Percentiles rank a stretch among this genome's conserved stretches.
Conservation (phyloP, 768 basidiomycete species). For the Piloderma croceum region DNA sequence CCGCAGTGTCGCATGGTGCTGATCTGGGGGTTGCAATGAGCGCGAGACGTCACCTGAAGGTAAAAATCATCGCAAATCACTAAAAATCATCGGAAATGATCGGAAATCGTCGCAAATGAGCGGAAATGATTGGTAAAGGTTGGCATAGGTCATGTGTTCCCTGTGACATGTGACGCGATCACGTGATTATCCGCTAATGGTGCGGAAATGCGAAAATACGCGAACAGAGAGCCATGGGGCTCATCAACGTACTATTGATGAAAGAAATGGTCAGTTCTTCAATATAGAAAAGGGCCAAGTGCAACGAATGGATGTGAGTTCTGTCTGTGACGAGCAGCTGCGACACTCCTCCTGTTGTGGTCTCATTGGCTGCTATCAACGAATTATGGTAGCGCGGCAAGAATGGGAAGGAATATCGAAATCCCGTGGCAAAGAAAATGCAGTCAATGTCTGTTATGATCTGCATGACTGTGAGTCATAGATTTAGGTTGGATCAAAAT, state of each 20-base stretch:
- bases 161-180: too few relatives aligned
- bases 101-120: too few relatives aligned
- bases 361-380: slow-evolving; percentile 18
- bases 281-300: slow-evolving; percentile 38
- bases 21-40: too few relatives aligned
- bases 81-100: too few relatives aligned
- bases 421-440: slow-evolving; percentile 38
- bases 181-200: too few relatives aligned
- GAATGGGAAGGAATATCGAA: slow-evolving; percentile 41
- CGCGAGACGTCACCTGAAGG: too few relatives aligned
- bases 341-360: slow-evolving; percentile 14
- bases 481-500: not conserved
- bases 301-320: slow-evolving; percentile 33
- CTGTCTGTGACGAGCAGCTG: slow-evolving; percentile 38
- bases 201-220: too few relatives aligned
- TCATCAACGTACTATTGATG: slow-evolving; percentile 29
- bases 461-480: slow-evolving; percentile 3
- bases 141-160: too few relatives aligned
- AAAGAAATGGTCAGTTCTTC: slow-evolving; percentile 41
- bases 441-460: slow-evolving; percentile 30
- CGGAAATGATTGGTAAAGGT: too few relatives aligned
- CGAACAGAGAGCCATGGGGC: too few relatives aligned
- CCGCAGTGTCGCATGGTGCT: too few relatives aligned
- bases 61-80: too few relatives aligned
- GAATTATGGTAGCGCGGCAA: slow-evolving; percentile 34